phyloP scores from a whole-genome alignment of 2,329 filamentous ascomycete genomes.

The Trichothecium sympodiale region DNA sequence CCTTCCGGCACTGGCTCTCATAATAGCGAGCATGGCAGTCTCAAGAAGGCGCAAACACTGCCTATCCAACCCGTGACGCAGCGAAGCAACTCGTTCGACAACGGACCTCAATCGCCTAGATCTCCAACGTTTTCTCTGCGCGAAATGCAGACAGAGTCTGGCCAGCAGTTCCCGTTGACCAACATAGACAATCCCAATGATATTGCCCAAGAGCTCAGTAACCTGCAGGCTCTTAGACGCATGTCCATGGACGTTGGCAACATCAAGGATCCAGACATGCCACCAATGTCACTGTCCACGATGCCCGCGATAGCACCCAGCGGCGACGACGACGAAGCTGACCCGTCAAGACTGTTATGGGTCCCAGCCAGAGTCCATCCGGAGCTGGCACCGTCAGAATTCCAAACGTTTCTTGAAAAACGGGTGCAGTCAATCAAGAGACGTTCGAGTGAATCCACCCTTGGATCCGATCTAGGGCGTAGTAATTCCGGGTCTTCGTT shows the following conservation, averaged over 20 bases:
- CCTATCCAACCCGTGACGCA: slow-evolving; percentile 21
- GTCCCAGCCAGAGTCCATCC: slow-evolving; percentile 90
- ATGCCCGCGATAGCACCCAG: slow-evolving; percentile 64
- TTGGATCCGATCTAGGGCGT: slow-evolving; percentile 41
- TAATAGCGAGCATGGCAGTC: slow-evolving; percentile 20
- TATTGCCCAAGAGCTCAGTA: slow-evolving; percentile 85
- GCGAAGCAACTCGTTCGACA: slow-evolving; percentile 28
- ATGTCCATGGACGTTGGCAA: slow-evolving; percentile 92
- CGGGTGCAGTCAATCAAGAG: slow-evolving; percentile 82
- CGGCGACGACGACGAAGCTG: slow-evolving; percentile 70
- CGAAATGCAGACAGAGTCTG: slow-evolving; percentile 47
- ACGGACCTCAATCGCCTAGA: slow-evolving; percentile 27
- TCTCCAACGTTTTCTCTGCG: slow-evolving; percentile 43
- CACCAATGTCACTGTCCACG: slow-evolving; percentile 55
- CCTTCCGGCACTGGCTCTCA: slow-evolving; percentile 10
- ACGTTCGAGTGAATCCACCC: slow-evolving; percentile 60
- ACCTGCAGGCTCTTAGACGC: slow-evolving; percentile 76
- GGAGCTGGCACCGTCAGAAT: slow-evolving; percentile 88
- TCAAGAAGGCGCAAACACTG: slow-evolving; percentile 33
- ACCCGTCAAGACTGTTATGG: slow-evolving; percentile 85
- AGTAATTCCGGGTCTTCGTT: slow-evolving; percentile 38
- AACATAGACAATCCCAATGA: slow-evolving; percentile 85
- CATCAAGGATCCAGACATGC: slow-evolving; percentile 60
- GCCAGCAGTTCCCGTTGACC: slow-evolving; percentile 63
- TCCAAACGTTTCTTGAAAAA: slow-evolving; percentile 92